Conservation (phyloP, 495 filamentous ascomycete genomes). For the Daldinia bambusicola region DNA sequence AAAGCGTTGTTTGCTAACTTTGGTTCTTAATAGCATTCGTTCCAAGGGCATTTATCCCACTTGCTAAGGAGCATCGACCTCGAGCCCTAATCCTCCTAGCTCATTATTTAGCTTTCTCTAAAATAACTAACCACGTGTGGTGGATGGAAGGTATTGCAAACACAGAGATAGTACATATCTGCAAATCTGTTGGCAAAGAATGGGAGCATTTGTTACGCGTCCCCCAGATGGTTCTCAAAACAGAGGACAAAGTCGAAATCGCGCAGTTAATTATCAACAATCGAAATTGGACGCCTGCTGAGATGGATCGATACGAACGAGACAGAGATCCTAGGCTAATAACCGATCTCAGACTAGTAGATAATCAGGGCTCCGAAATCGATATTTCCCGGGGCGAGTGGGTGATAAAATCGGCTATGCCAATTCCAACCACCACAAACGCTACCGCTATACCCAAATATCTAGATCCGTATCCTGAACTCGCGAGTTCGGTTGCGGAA, state of each 20-base stretch:
- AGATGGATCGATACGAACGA: constrained; percentile 34
- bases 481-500: background rate
- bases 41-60: constrained; percentile 60
- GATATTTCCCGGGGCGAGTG: constrained; percentile 31
- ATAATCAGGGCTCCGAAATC: constrained; percentile 36
- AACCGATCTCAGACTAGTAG: constrained; percentile 32
- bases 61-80: constrained; percentile 61
- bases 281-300: constrained; percentile 47
- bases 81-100: constrained; percentile 65
- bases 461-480: constrained; percentile 13
- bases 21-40: constrained; percentile 52
- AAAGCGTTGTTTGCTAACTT: constrained; percentile 50
- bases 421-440: background rate
- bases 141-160: constrained; percentile 57
- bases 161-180: constrained; percentile 54
- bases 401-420: constrained; percentile 23
- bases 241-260: constrained; percentile 37
- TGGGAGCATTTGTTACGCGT: constrained; percentile 52
- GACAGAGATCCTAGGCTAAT: constrained; percentile 34
- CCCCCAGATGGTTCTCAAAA: constrained; percentile 46
- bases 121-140: constrained; percentile 53
- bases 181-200: constrained; percentile 46
- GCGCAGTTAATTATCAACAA: constrained; percentile 52
- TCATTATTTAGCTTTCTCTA: constrained; percentile 57
- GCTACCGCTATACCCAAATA: background rate